Evolutionary conservation across 2,329 filamentous ascomycete species (phyloP).

Genomic region (Trichophyton schoenleinii): DNA sequence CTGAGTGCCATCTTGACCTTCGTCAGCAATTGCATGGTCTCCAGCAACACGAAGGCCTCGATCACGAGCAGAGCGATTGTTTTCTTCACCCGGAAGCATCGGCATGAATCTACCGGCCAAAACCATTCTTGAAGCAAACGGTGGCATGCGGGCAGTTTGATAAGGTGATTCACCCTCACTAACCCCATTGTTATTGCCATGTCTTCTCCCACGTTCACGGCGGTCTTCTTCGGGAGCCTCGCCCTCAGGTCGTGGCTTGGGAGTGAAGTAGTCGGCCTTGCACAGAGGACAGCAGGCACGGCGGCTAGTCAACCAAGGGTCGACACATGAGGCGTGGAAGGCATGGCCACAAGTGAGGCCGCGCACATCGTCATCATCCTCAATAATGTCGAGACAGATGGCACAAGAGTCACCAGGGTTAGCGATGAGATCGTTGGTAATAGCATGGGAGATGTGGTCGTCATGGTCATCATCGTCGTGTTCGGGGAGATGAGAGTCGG

Average conservation of each 20-base stretch:
- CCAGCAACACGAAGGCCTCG: background rate
- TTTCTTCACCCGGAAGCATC: constrained; percentile 18
- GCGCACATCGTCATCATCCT: constrained; percentile 90
- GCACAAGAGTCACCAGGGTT: constrained; percentile 86
- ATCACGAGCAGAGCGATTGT: background rate
- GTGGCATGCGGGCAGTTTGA: constrained; percentile 22
- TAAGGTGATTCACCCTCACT: constrained; percentile 26
- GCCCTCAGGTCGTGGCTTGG: constrained; percentile 65
- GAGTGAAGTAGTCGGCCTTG: constrained; percentile 94
- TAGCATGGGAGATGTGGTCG: constrained; percentile 66
- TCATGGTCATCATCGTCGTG: constrained; percentile 55
- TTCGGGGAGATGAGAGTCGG: background rate
- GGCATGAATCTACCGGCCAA: constrained; percentile 28
- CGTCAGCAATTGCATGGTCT: background rate
- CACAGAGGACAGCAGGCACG: constrained; percentile 93
- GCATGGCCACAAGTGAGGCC: constrained; percentile 94
- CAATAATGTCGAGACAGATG: constrained; percentile 86
- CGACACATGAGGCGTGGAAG: constrained; percentile 90
- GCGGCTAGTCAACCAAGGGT: constrained; percentile 90
- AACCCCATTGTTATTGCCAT: constrained; percentile 14
- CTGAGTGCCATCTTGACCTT: background rate
- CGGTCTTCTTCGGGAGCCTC: constrained; percentile 1
- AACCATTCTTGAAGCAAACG: constrained; percentile 24
- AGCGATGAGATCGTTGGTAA: constrained; percentile 67
- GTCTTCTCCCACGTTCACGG: background rate